phyloP scores from a whole-genome alignment of 2,329 filamentous ascomycete genomes.

The Acephala macrosclerotiorum region DNA sequence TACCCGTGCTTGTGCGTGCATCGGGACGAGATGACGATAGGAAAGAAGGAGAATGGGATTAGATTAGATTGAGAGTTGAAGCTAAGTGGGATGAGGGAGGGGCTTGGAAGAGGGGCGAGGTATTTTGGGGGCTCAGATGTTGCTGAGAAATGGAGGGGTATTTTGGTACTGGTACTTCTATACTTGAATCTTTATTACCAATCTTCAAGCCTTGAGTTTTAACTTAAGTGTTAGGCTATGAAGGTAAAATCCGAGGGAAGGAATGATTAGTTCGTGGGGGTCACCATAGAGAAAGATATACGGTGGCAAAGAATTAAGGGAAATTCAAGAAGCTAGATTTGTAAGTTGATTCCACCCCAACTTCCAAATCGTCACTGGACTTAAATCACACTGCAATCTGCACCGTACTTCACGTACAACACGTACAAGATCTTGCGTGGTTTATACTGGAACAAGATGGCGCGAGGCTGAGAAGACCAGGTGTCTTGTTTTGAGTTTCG shows the following conservation, averaged over 20 bases:
- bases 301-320: neutral
- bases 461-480: too few species aligned
- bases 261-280: neutral
- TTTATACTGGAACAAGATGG: too few species aligned
- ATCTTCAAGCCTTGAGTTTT: neutral
- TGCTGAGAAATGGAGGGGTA: neutral
- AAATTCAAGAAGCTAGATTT: neutral
- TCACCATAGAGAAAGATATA: neutral
- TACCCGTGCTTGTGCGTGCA: too few species aligned
- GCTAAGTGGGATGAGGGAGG: too few species aligned
- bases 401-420: too few species aligned
- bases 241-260: neutral
- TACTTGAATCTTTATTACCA: constrained; percentile 3
- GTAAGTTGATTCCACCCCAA: neutral
- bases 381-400: neutral
- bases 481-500: too few species aligned
- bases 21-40: too few species aligned
- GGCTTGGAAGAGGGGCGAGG: too few species aligned
- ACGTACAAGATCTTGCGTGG: too few species aligned
- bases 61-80: neutral
- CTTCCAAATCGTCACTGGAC: neutral
- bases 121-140: neutral
- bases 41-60: neutral
- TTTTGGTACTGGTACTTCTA: neutral
- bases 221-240: neutral